A percentile compares a stretch with the other conserved stretches of the same genome.
Conservation (phyloP, 306 rosid species). For the Oemleria cerasiformis region DNA sequence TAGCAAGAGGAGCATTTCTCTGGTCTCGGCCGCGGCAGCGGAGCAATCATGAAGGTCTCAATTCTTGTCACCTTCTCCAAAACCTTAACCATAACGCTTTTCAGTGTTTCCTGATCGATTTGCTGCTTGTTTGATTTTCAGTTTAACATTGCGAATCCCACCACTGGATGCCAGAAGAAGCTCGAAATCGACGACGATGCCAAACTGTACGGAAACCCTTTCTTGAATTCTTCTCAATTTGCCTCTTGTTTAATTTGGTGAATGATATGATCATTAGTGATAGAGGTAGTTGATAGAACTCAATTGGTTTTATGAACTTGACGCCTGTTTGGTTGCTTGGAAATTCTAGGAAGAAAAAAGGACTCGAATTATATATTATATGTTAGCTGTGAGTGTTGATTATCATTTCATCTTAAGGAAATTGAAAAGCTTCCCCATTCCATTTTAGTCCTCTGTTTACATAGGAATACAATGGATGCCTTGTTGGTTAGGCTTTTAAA, state of each 20-base stretch:
- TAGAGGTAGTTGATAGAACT: neutral
- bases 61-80: neutral
- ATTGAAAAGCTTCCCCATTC: neutral
- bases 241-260: neutral
- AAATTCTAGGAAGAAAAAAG: neutral
- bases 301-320: neutral
- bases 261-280: neutral
- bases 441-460: neutral
- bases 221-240: neutral
- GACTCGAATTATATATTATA: neutral
- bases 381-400: neutral
- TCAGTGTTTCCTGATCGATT: neutral
- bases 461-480: neutral
- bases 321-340: neutral
- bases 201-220: conserved; percentile 21
- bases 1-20: conserved; percentile 4
- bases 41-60: conserved; percentile 16
- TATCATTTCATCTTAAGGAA: neutral
- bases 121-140: neutral
- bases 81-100: neutral
- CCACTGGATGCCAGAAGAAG: conserved; percentile 41
- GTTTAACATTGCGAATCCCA: conserved; percentile 41
- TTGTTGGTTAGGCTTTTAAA: neutral
- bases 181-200: conserved; percentile 37
- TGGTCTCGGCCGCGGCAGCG: neutral